Percentiles rank a stretch among this genome's conserved stretches.
Conservation (phyloP, 352 stramenopile species). For the Plasmopara muralis region DNA sequence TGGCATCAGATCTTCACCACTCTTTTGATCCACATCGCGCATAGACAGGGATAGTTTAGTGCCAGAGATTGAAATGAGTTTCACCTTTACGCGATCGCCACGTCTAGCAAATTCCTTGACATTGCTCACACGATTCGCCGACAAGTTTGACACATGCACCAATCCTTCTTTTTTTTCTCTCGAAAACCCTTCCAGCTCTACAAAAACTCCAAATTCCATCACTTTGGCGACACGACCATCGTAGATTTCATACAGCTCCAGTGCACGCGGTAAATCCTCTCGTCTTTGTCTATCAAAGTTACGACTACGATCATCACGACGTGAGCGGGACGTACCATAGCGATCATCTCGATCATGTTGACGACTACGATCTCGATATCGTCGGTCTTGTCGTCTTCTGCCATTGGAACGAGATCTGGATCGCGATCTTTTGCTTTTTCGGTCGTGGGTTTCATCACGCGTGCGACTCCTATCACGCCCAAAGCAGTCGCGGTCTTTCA, state of each 20-base stretch:
- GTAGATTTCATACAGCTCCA: constrained; percentile 94
- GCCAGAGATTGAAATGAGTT: constrained; percentile 91
- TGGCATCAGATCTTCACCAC: constrained; percentile 92
- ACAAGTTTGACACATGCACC: constrained; percentile 93
- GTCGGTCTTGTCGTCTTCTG: constrained; percentile 8
- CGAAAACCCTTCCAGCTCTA: constrained; percentile 83
- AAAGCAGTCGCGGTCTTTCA: constrained; percentile 21
- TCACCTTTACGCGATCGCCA: constrained; percentile 93
- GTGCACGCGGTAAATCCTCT: constrained; percentile 2
- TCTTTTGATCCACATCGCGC: constrained; percentile 96
- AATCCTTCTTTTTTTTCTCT: constrained; percentile 87
- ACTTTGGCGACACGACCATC: constrained; percentile 90
- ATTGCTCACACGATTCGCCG: constrained; percentile 78
- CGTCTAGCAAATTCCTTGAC: constrained; percentile 83
- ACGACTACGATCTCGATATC: constrained; percentile 6
- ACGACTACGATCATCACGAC: constrained; percentile 3
- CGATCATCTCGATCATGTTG: background rate
- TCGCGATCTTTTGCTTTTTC: constrained; percentile 29
- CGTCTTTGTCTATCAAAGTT: constrained; percentile 11
- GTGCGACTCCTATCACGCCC: constrained; percentile 22
- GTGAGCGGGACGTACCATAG: too few relatives aligned
- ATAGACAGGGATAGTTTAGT: constrained; percentile 93
- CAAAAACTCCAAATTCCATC: constrained; percentile 97
- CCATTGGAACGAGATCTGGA: constrained; percentile 34
- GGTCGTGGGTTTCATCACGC: constrained; percentile 23